Conservation (phyloP, 2,329 filamentous ascomycete species). For the Ciborinia camelliae region DNA sequence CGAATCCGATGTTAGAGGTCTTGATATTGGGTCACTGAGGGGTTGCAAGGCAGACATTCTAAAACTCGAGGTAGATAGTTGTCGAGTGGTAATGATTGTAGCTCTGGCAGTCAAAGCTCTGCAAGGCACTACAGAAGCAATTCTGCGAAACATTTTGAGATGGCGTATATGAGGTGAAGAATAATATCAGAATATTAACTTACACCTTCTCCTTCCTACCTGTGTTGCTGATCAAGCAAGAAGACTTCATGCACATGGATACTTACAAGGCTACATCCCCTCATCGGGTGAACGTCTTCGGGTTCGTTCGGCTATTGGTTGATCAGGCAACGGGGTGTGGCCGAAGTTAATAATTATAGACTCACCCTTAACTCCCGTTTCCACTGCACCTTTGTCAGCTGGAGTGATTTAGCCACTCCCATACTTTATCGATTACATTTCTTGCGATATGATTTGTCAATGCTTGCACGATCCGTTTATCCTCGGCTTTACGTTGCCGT, state of each 20-base stretch:
- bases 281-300: conserved; percentile 1
- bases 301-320: conserved; percentile 5
- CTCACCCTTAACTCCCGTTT: neutral
- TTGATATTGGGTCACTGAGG: conserved; percentile 33
- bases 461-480: neutral
- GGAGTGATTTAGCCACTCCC: neutral
- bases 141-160: conserved; percentile 35
- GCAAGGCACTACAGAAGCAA: conserved; percentile 30
- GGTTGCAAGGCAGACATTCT: conserved; percentile 32
- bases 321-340: neutral
- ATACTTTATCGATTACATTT: fast-evolving
- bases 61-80: conserved; percentile 27
- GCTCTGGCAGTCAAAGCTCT: conserved; percentile 27
- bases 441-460: neutral
- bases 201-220: neutral
- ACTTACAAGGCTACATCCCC: too few species aligned
- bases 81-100: conserved; percentile 24
- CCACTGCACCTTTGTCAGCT: fast-evolving
- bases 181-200: neutral
- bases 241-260: neutral
- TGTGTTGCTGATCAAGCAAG: neutral
- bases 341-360: neutral
- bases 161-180: conserved; percentile 1
- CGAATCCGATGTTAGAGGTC: conserved; percentile 55
- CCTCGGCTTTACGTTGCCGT: conserved; percentile 9